phyloP scores from a whole-genome alignment of 2,329 filamentous ascomycete species.

The Cladosporium sp. region DNA sequence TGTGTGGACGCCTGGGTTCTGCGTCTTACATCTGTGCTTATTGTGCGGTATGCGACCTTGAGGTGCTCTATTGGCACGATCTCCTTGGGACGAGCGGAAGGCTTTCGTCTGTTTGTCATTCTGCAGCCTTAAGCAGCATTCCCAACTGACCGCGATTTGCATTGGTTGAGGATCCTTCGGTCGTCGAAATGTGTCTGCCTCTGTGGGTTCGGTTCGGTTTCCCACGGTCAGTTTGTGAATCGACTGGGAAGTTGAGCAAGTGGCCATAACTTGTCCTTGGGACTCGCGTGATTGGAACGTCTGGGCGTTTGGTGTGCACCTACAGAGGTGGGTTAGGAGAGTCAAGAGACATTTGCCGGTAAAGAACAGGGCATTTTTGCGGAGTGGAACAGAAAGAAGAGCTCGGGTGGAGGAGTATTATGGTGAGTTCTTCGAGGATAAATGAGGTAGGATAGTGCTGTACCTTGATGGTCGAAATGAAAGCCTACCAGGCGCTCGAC shows the following conservation, averaged over 20 bases:
- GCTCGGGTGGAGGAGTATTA: background rate
- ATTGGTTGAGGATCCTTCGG: slow-evolving; percentile 1
- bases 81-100: slow-evolving; percentile 10
- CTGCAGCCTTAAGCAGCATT: background rate
- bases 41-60: background rate
- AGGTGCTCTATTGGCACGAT: background rate
- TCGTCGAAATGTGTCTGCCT: background rate
- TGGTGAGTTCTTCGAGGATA: background rate
- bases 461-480: slow-evolving; percentile 5
- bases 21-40: background rate
- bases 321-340: too few species aligned
- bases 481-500: background rate
- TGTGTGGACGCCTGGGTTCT: background rate
- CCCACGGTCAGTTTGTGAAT: background rate
- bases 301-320: background rate
- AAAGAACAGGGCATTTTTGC: background rate
- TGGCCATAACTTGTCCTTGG: background rate
- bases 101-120: background rate
- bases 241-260: background rate
- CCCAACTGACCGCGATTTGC: background rate
- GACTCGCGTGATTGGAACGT: background rate
- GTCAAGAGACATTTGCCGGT: background rate
- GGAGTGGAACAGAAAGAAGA: background rate
- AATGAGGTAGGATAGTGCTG: background rate
- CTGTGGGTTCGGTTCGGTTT: background rate